Evolutionary conservation across 148 eudicot species (phyloP), one percentile per base, ranked within the genome.

Genomic region (Mesembryanthemum crystallinum): DNA sequence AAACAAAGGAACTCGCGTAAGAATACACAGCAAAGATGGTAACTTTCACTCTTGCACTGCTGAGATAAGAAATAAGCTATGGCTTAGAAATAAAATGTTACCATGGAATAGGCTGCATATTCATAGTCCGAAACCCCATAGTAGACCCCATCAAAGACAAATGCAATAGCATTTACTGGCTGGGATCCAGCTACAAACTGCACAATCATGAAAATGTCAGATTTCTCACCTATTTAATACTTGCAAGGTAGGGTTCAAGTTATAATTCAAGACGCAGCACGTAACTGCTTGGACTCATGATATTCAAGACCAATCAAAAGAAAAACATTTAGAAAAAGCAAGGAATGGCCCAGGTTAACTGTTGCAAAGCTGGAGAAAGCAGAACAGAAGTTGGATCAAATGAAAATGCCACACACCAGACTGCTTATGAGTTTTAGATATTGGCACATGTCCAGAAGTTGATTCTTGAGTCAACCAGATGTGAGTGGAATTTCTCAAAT

Each of bases 101-200:
- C 98, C 98, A 79, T 92, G 27, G 98, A 89, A 82, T 89, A 92
- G 72, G 98, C 92, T 54, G 98, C 98, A 79, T 84, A 94, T 79
- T 78, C 89, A 63, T 92, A 94, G 86, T 94, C 98, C 45, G 93
- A 94, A 77, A 90, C 93, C 69, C 98, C 98, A 70, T 94, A 94
- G 73, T 94, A 94, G 71, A 94, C 90, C 79, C 98, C 98, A 74
- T 94, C 98, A 69, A 94, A 71, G 78, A 94, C 94, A 87, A 94
- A 94, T 65, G 98, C 98, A 61, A 94, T 78, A 32, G 98, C 98
- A 79, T 94, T 94, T 47, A 94, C 80, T 71, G 97, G 97, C 79
- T 92, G 98, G 71, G 97, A 89, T 78, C 92, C 98, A 52, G 93
- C 97, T 54, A 94, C 96, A 83, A 94, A 94, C 98, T 94, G 85